Evolutionary conservation across 148 eudicot species (phyloP).

Genomic region (Rheum nobile): DNA sequence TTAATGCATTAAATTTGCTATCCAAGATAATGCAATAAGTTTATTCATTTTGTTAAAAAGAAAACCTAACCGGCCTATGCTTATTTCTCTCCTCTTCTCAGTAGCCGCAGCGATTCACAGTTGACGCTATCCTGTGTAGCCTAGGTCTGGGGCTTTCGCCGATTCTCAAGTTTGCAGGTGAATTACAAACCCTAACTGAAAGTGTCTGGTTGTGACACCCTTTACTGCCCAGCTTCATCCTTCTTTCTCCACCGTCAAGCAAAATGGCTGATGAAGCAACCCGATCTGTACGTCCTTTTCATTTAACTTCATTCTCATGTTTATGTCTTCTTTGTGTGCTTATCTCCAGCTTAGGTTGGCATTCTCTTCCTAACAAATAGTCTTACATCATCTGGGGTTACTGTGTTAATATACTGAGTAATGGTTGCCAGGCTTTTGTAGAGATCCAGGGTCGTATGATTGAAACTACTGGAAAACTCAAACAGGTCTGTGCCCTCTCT

Average conservation of each 20-base stretch:
- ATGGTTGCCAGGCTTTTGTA: conserved; percentile 7
- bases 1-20: too few relatives aligned
- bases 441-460: conserved; percentile 14
- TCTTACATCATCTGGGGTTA: neutral
- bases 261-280: conserved; percentile 14
- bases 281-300: conserved; percentile 1
- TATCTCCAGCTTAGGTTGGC: neutral
- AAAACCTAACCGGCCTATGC: too few relatives aligned
- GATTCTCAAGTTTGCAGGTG: too few relatives aligned
- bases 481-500: conserved; percentile 8
- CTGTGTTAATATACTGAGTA: neutral
- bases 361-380: neutral
- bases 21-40: too few relatives aligned
- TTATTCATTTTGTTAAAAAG: too few relatives aligned
- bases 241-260: neutral
- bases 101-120: too few relatives aligned
- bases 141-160: too few relatives aligned
- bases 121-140: too few relatives aligned
- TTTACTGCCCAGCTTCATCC: neutral
- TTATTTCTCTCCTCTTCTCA: too few relatives aligned
- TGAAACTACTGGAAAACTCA: conserved; percentile 12
- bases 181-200: too few relatives aligned
- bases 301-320: neutral
- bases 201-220: too few relatives aligned
- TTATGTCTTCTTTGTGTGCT: neutral